phyloP scores from a whole-genome alignment of 306 rosid genomes.

The Pueraria montana region DNA sequence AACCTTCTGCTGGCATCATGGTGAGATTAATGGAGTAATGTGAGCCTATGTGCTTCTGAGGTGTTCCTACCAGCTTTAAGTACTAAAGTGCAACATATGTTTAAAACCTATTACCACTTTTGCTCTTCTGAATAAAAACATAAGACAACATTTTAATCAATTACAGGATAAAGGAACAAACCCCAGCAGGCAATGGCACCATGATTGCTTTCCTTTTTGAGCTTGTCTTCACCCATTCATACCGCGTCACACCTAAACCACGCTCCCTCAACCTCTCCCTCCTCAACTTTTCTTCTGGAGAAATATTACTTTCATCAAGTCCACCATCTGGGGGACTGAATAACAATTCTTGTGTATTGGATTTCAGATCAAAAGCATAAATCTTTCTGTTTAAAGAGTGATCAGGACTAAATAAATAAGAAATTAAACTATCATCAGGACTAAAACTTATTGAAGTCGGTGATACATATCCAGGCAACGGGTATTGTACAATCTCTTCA shows the following conservation, averaged over 20 bases:
- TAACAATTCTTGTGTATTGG: constrained; percentile 67
- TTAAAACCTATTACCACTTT: constrained; percentile 1
- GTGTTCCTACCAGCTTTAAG: constrained; percentile 34
- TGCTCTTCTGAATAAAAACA: constrained; percentile 23
- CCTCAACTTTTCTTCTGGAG: constrained; percentile 92
- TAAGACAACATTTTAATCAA: constrained; percentile 26
- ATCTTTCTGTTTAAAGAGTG: constrained; percentile 74
- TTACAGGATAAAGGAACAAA: constrained; percentile 55
- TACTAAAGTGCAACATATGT: constrained; percentile 13
- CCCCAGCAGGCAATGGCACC: constrained; percentile 99
- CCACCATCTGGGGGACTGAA: constrained; percentile 95
- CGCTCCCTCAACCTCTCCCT: constrained; percentile 98
- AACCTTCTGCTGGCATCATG: constrained; percentile 26
- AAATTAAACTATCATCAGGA: constrained; percentile 72
- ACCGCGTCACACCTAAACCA: constrained; percentile 92
- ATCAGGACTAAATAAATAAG: constrained; percentile 88
- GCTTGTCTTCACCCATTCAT: constrained; percentile 92
- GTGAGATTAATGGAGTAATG: constrained; percentile 31
- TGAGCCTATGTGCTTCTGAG: background rate
- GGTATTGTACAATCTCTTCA: constrained; percentile 92
- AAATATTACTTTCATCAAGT: constrained; percentile 86
- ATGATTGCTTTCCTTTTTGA: constrained; percentile 70
- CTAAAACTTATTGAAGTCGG: constrained; percentile 90
- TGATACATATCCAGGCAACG: constrained; percentile 87
- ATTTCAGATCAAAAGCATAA: constrained; percentile 70